Evolutionary conservation across 352 stramenopile species (phyloP), one percentile per base, ranked within the genome.

Genomic region (Pythium utonaiense): DNA sequence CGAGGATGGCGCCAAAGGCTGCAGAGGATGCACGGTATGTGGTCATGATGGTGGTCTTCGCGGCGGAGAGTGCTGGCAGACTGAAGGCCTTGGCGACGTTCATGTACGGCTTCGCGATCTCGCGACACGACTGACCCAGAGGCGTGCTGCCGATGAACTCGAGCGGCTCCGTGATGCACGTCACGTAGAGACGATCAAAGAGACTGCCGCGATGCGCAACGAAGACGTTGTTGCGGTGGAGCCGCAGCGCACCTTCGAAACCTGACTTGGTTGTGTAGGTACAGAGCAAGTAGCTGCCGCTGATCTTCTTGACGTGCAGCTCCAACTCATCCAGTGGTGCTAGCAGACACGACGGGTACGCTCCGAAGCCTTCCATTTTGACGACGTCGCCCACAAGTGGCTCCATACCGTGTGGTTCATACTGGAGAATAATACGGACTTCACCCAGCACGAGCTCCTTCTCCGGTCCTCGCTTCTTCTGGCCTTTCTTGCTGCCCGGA

Each of bases 161-260:
- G 49, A 91, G 74, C 52, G 81, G 83, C 68, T 86, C 73, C 22
- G 80, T 74, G 30, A 93, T 65, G 41, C 75, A 88, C 27, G 65
- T 60, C 60, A 88, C 79, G 59, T 91, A 93, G 14, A 91, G 60
- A 17, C 80, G 77, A 57, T 93, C 81, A 3, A 87, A 62, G 3
- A 90, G 51, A 59, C 80, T 93, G 50, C 77, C 77, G 38, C 83
- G 80, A 52, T 93, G 81, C 45, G 72, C 67, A 34, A 93, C 83
- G 57, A 90, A 93, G 14, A 93, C 81, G 25, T 75, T 86, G 66
- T 93, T 90, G 49, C 83, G 80, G 55, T 93, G 83, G 56, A 90
- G 67, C 4, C 81, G 81, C 38, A 93, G 51, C 24, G 64, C 49
- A 9, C 64, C 83, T 42, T 88, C 71, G 52, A 88, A 93, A 34